Percentiles rank a stretch among this genome's conserved stretches.
These are phyloP conservation scores for Crithidia expoeki DNA, from an alignment of 208 protist genomes.

Conservation along the genomic window DNA sequence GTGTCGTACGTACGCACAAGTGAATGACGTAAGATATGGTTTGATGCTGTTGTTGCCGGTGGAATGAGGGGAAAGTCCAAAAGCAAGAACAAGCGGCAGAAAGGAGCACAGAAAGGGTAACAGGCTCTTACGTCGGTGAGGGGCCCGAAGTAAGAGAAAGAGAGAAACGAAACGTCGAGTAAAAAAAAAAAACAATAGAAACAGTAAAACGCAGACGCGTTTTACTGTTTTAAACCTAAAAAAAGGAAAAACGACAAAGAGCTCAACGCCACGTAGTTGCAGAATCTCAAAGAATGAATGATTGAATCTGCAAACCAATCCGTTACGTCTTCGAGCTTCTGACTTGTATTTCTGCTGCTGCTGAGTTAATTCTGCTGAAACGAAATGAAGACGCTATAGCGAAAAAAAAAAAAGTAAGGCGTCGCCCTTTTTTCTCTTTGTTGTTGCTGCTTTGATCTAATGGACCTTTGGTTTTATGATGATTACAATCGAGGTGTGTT, in stretches of 20 bases:
- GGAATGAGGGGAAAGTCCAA: conserved; percentile 1
- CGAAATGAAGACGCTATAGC: neutral
- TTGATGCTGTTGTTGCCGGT: neutral
- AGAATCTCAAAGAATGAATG: no score
- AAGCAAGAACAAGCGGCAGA: conserved; percentile 2
- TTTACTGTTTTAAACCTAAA: no score
- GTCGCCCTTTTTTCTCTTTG: neutral
- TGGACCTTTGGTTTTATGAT: conserved; percentile 3
- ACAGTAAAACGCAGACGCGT: neutral
- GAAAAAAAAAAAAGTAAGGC: neutral
- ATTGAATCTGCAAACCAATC: neutral
- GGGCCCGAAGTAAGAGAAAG: conserved; percentile 2
- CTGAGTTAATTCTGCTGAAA: neutral
- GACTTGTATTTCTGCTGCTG: no score
- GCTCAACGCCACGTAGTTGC: no score
- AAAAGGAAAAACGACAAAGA: no score
- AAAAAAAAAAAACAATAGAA: neutral
- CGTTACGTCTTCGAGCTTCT: no score
- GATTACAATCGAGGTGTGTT: neutral
- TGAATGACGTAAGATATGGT: neutral
- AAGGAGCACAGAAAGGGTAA: neutral
- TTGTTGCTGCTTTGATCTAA: neutral
- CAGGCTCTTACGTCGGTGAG: conserved; percentile 1
- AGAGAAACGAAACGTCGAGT: neutral
- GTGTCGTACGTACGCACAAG: neutral